Evolutionary conservation across 179 eudicot genomes (phyloP), one percentile per base, ranked within the genome.

Genomic region (Amaranthus tricolor): DNA sequence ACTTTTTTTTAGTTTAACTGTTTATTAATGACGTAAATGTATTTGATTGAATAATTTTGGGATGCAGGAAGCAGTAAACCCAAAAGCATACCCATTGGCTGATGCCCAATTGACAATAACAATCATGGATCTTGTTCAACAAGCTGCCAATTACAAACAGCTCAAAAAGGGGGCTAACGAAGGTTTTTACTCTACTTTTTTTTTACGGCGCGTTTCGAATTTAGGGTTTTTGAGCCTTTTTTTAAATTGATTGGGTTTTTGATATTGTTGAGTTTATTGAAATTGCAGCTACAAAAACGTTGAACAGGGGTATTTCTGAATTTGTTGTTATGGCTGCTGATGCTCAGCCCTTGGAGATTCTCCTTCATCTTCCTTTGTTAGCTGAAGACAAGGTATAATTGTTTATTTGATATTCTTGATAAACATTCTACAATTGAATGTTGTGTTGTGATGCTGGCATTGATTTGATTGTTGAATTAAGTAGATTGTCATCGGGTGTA

Each of bases 311-410:
- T 73, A 90, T 92, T 68, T 87, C 97, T 75, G 97, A 92, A 53
- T 92, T 92, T 77, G 84, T 90, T 9, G 97, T 90, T 53, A 89
- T 92, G 97, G 97, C 96, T 6, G 96, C 97, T 52, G 97, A 92
- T 78, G 85, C 96, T 2, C 92, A 92, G 91, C 97, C 97, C 2
- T 90, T 92, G 80, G 96, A 92, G 74, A 91, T 90, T 78, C 92
- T 92, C 66, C 96, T 92, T 63, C 96, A 92, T 75, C 97, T 92
- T 73, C 96, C 96, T 5, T 77, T 92, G 63, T 90, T 90, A 68
- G 97, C 97, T 57, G 97, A 92, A 75, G 97, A 92, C 66, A 92
- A 92, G 96, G 97, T 92, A 85, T 62, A 21, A 6, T 4, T 31
- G 40, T 31, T 31, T 31, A 31, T 31, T 31, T 31, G 40, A 31